Percentiles rank a stretch among this genome's conserved stretches.
phyloP scores from a whole-genome alignment of 805 yeast species.

The Candida broadrunensis region DNA sequence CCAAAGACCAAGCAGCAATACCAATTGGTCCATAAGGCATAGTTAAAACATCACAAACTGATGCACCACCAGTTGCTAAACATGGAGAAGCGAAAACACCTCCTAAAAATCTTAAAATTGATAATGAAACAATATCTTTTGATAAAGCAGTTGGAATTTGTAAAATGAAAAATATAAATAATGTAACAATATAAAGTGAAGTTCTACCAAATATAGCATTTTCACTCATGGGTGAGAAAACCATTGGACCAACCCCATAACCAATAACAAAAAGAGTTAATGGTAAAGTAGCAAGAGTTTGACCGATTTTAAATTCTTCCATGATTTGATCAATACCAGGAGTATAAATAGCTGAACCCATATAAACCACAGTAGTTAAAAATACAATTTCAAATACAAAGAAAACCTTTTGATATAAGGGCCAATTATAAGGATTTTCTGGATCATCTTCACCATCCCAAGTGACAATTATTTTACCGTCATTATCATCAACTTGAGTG shows the following conservation, averaged over 20 bases:
- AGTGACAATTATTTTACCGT: slow-evolving; percentile 10
- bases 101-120: slow-evolving; percentile 48
- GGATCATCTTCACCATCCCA: slow-evolving; percentile 50
- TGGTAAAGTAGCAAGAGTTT: slow-evolving; percentile 47
- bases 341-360: slow-evolving; percentile 55
- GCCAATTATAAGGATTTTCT: slow-evolving; percentile 59
- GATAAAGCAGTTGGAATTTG: slow-evolving; percentile 58
- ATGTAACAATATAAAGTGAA: slow-evolving; percentile 44
- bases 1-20: slow-evolving; percentile 51
- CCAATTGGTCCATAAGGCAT: slow-evolving; percentile 44
- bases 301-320: slow-evolving; percentile 43
- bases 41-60: slow-evolving; percentile 47
- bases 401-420: slow-evolving; percentile 33
- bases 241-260: slow-evolving; percentile 59
- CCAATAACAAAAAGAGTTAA: slow-evolving; percentile 56
- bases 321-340: slow-evolving; percentile 48
- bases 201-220: slow-evolving; percentile 53
- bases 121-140: slow-evolving; percentile 48
- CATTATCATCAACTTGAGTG: background rate
- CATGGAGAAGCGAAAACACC: slow-evolving; percentile 59
- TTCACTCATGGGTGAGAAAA: slow-evolving; percentile 59
- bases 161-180: slow-evolving; percentile 45
- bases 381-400: slow-evolving; percentile 39
- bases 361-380: slow-evolving; percentile 51
- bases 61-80: slow-evolving; percentile 58